Conservation (phyloP, 2,329 filamentous ascomycete species). For the Dactylellina parvicollis region DNA sequence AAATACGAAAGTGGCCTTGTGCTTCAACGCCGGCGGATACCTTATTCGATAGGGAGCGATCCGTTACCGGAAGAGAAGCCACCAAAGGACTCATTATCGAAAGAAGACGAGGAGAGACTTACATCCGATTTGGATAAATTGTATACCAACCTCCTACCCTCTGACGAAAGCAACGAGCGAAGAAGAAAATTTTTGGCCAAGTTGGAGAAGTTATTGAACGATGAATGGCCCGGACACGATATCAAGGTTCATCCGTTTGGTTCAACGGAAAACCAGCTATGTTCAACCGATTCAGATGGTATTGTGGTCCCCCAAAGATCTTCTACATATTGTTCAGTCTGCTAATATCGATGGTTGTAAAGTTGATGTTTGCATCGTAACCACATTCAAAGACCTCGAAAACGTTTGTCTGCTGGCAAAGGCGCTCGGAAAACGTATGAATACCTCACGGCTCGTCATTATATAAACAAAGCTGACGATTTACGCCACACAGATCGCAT, state of each 20-base stretch:
- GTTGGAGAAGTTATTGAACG: conserved; percentile 85
- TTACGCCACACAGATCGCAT: conserved; percentile 76
- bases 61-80: conserved; percentile 76
- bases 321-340: conserved; percentile 1
- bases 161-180: conserved; percentile 78
- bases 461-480: conserved; percentile 42
- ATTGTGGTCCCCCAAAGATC: conserved; percentile 59
- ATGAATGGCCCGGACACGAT: conserved; percentile 88
- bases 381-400: conserved; percentile 85
- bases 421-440: conserved; percentile 78
- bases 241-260: conserved; percentile 95
- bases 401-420: conserved; percentile 90
- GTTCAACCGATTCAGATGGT: conserved; percentile 96
- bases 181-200: conserved; percentile 82
- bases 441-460: not conserved
- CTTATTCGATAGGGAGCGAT: conserved; percentile 87
- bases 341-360: conserved; percentile 23
- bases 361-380: conserved; percentile 99
- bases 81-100: conserved; percentile 75
- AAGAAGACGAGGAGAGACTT: conserved; percentile 78
- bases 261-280: conserved; percentile 94
- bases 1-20: conserved; percentile 88
- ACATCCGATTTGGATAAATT: conserved; percentile 84
- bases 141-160: conserved; percentile 86
- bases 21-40: conserved; percentile 84